Base-by-base conservation (phyloP, 805 yeast species). In the Kregervanrija pseudodelftensis region DNA sequence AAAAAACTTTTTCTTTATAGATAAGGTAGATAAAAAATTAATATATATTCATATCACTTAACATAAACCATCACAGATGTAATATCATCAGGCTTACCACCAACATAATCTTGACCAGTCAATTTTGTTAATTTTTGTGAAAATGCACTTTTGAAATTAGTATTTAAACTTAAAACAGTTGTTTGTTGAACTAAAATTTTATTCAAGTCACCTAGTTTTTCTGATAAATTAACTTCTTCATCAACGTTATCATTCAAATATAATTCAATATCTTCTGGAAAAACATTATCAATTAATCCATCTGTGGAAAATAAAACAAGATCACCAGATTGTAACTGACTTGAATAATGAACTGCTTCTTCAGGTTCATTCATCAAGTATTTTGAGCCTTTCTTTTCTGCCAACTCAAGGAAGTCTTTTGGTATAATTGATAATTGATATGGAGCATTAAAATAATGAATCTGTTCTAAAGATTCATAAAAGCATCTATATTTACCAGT, bases 81-180 rank as follows among this genome's bases (percentile, higher is more conserved):
- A 34, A 93, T 84, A 64, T 91, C 99, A 65, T 91, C 99, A 39
- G 89, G 95, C 66, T 91, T 91, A 11, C 99, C 99, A 32, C 99
- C 98, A 47, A 79, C 70, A 58, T 85, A 85, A 37, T 72, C 68
- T 56, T 80, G 83, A 3, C 84, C 84, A 1, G 87, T 77, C 41
- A 82, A 60, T 52, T 77, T 70, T 10, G 82, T 71, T 45, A 85
- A 69, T 57, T 82, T 86, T 63, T 83, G 89, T 8, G 96, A 84
- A 65, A 91, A 91, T 0, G 91, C 95, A 49, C 95, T 81, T 14
- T 90, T 88, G 58, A 74, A 85, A 45, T 76, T 68, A 11, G 82
- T 76, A 61, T 91, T 91, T 50, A 77, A 72, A 46, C 95, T 83
- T 15, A 87, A 71, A 40, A 70, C 70, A 33, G 76, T 80, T 7